phyloP scores from a whole-genome alignment of 306 rosid species.

The Hippophae gyantsensis region DNA sequence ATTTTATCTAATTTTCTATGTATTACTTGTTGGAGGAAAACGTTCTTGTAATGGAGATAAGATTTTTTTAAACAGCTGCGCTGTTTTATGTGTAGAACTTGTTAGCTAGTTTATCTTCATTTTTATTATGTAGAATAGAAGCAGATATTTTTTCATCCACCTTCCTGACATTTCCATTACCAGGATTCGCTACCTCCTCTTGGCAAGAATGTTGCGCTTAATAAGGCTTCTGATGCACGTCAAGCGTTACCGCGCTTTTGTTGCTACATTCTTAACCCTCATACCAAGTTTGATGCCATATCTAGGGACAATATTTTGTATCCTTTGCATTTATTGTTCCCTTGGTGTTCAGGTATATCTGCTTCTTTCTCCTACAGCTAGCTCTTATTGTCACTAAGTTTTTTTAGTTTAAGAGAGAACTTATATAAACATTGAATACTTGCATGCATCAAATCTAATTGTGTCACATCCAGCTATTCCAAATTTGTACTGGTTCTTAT shows the following conservation, averaged over 20 bases:
- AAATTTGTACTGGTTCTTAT: background rate
- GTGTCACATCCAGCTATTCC: background rate
- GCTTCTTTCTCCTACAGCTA: constrained; percentile 17
- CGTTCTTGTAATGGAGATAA: too few species aligned
- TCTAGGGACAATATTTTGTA: constrained; percentile 82
- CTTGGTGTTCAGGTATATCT: constrained; percentile 80
- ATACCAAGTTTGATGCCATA: constrained; percentile 98
- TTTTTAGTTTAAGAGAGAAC: too few species aligned
- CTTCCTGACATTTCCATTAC: constrained; percentile 10
- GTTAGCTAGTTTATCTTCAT: background rate
- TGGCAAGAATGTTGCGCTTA: constrained; percentile 86
- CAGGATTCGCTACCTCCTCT: constrained; percentile 98
- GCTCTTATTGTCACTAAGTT: background rate
- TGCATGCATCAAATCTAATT: too few species aligned
- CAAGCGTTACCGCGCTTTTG: constrained; percentile 68
- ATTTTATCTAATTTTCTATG: too few species aligned
- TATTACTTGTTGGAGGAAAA: too few species aligned
- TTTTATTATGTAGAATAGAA: background rate
- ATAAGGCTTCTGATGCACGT: constrained; percentile 86
- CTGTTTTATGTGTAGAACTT: background rate
- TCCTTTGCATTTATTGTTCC: constrained; percentile 71
- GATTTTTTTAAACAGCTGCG: background rate
- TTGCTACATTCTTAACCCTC: constrained; percentile 85
- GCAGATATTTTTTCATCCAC: constrained; percentile 8
- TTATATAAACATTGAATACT: too few species aligned